Conservation (phyloP, 2,329 filamentous ascomycete species). For the Penicillium vulpinum region DNA sequence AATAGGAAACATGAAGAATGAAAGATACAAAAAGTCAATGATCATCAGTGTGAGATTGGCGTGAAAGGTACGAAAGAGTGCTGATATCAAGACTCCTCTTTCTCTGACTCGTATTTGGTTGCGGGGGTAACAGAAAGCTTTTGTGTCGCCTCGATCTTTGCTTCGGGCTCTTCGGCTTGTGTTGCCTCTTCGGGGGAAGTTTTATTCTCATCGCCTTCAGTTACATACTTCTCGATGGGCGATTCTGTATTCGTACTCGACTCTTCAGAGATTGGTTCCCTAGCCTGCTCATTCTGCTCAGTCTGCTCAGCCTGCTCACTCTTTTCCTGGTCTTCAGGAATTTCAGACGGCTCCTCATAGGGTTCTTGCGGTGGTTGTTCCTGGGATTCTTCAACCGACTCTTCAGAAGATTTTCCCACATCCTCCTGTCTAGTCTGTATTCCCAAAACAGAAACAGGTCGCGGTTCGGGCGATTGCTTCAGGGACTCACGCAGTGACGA, state of each 20-base stretch:
- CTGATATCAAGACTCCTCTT: constrained; percentile 10
- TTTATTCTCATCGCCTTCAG: constrained; percentile 7
- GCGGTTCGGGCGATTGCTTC: constrained; percentile 15
- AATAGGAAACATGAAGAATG: background rate
- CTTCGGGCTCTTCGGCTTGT: constrained; percentile 10
- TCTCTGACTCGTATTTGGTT: constrained; percentile 13
- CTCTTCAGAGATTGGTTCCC: background rate
- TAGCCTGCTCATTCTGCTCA: background rate
- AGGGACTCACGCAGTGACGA: constrained; percentile 16
- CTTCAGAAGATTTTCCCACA: constrained; percentile 1
- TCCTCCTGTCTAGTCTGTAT: background rate
- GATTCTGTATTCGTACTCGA: constrained; percentile 7
- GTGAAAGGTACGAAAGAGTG: background rate
- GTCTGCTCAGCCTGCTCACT: background rate
- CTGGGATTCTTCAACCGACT: constrained; percentile 4
- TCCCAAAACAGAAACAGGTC: constrained; percentile 18
- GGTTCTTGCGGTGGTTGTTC: background rate
- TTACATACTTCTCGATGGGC: constrained; percentile 4
- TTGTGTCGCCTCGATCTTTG: constrained; percentile 1
- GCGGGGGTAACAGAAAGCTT: background rate
- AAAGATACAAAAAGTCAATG: background rate
- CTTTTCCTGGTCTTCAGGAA: background rate
- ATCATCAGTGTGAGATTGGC: constrained; percentile 10
- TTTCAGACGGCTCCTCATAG: background rate
- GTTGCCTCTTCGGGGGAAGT: constrained; percentile 7